A percentile compares a stretch with the other conserved stretches of the same genome.
phyloP scores from a whole-genome alignment of 306 rosid species.

The Crotalaria pallida region DNA sequence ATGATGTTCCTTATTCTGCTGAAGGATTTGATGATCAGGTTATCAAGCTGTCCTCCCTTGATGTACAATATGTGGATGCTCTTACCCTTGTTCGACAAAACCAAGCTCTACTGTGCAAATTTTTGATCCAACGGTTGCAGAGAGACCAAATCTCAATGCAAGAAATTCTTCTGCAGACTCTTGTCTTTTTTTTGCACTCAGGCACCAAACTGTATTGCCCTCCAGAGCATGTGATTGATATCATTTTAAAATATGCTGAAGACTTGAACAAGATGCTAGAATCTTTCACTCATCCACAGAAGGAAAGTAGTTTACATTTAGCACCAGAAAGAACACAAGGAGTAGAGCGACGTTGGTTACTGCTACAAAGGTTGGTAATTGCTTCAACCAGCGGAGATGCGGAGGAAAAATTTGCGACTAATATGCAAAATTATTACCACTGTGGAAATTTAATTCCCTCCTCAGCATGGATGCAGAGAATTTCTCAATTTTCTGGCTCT shows the following conservation, averaged over 20 bases:
- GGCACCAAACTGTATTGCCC: conserved; percentile 74
- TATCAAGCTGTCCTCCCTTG: conserved; percentile 51
- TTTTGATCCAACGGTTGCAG: conserved; percentile 56
- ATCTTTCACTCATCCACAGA: conserved; percentile 50
- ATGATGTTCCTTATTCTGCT: conserved; percentile 31
- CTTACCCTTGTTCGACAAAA: conserved; percentile 86
- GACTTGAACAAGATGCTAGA: conserved; percentile 58
- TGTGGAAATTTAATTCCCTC: conserved; percentile 76
- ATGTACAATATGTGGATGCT: conserved; percentile 69
- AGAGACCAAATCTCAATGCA: conserved; percentile 71
- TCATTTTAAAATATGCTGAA: conserved; percentile 73
- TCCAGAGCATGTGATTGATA: conserved; percentile 71
- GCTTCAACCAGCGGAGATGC: conserved; percentile 67
- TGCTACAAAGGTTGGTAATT: conserved; percentile 72
- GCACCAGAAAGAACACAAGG: conserved; percentile 58
- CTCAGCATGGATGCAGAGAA: conserved; percentile 82
- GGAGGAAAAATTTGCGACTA: conserved; percentile 42
- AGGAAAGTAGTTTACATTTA: conserved; percentile 48
- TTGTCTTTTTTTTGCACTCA: conserved; percentile 67
- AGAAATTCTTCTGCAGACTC: conserved; percentile 88
- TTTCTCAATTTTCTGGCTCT: conserved; percentile 58
- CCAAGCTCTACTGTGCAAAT: conserved; percentile 73
- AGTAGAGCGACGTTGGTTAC: conserved; percentile 75
- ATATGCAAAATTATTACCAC: conserved; percentile 36
- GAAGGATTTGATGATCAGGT: conserved; percentile 63